Evolutionary conservation across 2,329 filamentous ascomycete genomes (phyloP).

Genomic region (Rutstroemia sydowiana): DNA sequence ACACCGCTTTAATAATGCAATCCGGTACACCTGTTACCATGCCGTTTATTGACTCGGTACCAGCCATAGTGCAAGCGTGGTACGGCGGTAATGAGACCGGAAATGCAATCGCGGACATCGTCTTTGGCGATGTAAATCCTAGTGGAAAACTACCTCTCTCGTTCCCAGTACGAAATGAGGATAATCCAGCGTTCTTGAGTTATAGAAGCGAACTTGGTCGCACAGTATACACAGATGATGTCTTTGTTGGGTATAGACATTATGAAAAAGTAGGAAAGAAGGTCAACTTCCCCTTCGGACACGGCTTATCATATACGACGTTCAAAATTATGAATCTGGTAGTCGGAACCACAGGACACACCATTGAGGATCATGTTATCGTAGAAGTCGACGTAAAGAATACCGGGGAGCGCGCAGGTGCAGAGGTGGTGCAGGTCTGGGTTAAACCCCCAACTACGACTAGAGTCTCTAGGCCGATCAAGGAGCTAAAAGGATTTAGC

Average conservation of each 20-base stretch:
- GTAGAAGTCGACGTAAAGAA: conserved; percentile 35
- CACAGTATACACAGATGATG: conserved; percentile 70
- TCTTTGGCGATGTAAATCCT: conserved; percentile 55
- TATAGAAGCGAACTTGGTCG: conserved; percentile 63
- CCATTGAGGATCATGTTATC: conserved; percentile 17
- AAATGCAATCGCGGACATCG: conserved; percentile 38
- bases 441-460: conserved; percentile 45
- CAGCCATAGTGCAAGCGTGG: conserved; percentile 32
- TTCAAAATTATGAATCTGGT: conserved; percentile 38
- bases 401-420: conserved; percentile 45
- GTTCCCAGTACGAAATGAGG: conserved; percentile 60
- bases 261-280: conserved; percentile 63
- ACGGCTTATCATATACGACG: conserved; percentile 70
- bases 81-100: conserved; percentile 61
- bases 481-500: conserved; percentile 58
- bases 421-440: conserved; percentile 53
- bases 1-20: conserved; percentile 52
- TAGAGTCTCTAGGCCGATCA: conserved; percentile 38
- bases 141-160: conserved; percentile 67
- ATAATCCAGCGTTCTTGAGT: conserved; percentile 72
- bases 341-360: background rate
- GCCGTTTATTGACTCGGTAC: conserved; percentile 41
- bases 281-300: conserved; percentile 68
- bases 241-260: conserved; percentile 75
- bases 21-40: conserved; percentile 52